Base-by-base conservation (phyloP, 2,329 filamentous ascomycete genomes). In the Ophiostoma angusticollis region DNA sequence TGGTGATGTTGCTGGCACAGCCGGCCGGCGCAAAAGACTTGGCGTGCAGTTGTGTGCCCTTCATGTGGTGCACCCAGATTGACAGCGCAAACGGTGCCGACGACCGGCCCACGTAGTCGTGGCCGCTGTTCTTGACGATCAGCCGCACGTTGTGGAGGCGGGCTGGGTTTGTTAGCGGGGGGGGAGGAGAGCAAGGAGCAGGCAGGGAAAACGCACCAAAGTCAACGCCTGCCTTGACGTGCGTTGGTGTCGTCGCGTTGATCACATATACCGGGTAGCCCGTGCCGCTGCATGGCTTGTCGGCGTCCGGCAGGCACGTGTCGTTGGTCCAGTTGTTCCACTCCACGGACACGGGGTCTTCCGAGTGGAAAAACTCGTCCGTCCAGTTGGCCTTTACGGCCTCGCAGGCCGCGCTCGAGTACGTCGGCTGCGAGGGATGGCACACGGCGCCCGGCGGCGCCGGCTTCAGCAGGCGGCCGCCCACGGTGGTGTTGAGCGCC, bases 11-110 rank as follows among this genome's bases (percentile, higher is more conserved):
- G 13, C 17, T 32, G 23, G n/a, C n/a, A n/a, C 39, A 37, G 13
- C 37, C 16, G 7, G 21, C 4, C 7, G 40, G 39, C 11, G 27
- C 25, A 23, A 44, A 14, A n/a, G 30, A 38, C 2, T 52, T 18
- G 61, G 61, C 37, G 60, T 65, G 70, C 69, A 75, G 32, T 72
- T 62, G 1, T 61, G 70, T 50, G 12, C 41, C 31, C 44, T 58
- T 52, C 14, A 59, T 46, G 39, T 55, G 39, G 31, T 58, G 51
- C 19, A 52, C 54, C 55, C 54, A 55, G 27, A 47, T 36, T 23
- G 31, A 54, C 1, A 77, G 53, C 0, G 69, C 64, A 2, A 71
- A 69, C 0, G 62, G 62, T 0, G 61, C 64, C n/a, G 58, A 56
- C 6, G 62, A 67, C 2, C 63, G 59, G 3, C 65, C 65, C 6